Conservation (phyloP, 2,329 filamentous ascomycete species). For the Clathrospora elynae region DNA sequence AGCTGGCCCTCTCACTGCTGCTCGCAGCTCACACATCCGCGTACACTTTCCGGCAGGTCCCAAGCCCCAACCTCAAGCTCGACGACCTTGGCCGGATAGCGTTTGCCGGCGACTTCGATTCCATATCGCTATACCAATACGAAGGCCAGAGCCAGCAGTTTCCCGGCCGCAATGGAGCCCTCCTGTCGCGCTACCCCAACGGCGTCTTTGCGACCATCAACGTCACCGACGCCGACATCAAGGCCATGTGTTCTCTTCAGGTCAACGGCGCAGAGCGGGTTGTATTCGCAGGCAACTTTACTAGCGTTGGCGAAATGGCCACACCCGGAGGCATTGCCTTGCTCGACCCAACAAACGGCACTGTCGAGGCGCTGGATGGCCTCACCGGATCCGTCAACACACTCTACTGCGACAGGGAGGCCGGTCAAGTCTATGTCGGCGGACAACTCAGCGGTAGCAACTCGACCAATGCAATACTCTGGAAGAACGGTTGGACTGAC, state of each 20-base stretch:
- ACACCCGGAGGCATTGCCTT: slow-evolving; percentile 79
- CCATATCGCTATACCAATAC: slow-evolving; percentile 88
- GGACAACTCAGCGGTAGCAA: slow-evolving; percentile 80
- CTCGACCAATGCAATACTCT: slow-evolving; percentile 88
- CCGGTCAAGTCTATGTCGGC: slow-evolving; percentile 85
- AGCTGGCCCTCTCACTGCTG: slow-evolving; percentile 44
- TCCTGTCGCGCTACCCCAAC: slow-evolving; percentile 83
- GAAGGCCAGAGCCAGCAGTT: slow-evolving; percentile 74
- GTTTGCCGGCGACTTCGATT: slow-evolving; percentile 85
- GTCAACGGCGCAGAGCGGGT: slow-evolving; percentile 73
- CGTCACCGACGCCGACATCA: slow-evolving; percentile 81
- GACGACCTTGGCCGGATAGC: slow-evolving; percentile 79
- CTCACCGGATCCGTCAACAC: slow-evolving; percentile 82
- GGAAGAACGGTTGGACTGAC: slow-evolving; percentile 73
- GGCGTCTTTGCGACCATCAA: slow-evolving; percentile 77
- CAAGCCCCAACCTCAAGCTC: slow-evolving; percentile 77
- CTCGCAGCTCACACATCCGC: slow-evolving; percentile 39
- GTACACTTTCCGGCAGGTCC: slow-evolving; percentile 63
- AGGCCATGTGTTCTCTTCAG: slow-evolving; percentile 82
- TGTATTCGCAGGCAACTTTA: slow-evolving; percentile 93
- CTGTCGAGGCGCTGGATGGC: slow-evolving; percentile 76
- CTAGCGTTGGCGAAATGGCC: slow-evolving; percentile 76
- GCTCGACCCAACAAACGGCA: slow-evolving; percentile 73
- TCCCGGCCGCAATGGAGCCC: slow-evolving; percentile 74
- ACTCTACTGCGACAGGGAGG: slow-evolving; percentile 78